phyloP scores from a whole-genome alignment of 2,329 filamentous ascomycete species.

The Septoria linicola region DNA sequence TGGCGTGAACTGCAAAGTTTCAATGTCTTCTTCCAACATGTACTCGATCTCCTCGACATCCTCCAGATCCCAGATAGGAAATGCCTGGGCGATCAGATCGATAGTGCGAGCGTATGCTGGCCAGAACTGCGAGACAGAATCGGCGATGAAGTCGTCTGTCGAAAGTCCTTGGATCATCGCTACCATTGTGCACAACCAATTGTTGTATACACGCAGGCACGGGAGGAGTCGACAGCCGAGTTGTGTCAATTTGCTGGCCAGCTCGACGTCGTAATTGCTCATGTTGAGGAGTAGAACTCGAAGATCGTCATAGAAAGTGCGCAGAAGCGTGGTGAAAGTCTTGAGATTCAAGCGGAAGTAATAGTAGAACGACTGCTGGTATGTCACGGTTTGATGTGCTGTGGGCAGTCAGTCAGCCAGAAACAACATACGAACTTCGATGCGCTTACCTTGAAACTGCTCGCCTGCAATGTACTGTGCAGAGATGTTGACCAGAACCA shows the following conservation, averaged over 20 bases:
- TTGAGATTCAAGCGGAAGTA: constrained; percentile 76
- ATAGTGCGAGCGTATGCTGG: constrained; percentile 63
- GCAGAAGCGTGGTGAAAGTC: constrained; percentile 70
- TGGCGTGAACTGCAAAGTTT: constrained; percentile 65
- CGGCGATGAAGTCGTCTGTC: constrained; percentile 55
- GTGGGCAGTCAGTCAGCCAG: constrained; percentile 2
- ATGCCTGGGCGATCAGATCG: constrained; percentile 57
- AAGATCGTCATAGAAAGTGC: constrained; percentile 68
- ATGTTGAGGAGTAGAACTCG: constrained; percentile 46
- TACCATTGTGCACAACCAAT: constrained; percentile 62
- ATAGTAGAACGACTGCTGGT: constrained; percentile 53
- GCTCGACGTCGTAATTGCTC: constrained; percentile 50
- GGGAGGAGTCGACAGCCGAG: constrained; percentile 56
- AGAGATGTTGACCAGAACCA: constrained; percentile 81
- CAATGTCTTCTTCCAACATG: constrained; percentile 66
- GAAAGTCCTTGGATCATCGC: constrained; percentile 54
- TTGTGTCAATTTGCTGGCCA: constrained; percentile 26
- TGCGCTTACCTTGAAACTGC: constrained; percentile 56
- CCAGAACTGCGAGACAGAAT: constrained; percentile 63
- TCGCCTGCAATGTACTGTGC: constrained; percentile 71
- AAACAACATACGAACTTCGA: neutral
- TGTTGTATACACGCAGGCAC: constrained; percentile 65
- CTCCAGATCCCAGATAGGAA: constrained; percentile 56
- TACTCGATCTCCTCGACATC: constrained; percentile 55
- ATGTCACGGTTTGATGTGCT: constrained; percentile 24